A percentile compares a stretch with the other conserved stretches of the same genome.
Evolutionary conservation across 306 rosid genomes (phyloP).

Genomic region (Acacia acuminata): DNA sequence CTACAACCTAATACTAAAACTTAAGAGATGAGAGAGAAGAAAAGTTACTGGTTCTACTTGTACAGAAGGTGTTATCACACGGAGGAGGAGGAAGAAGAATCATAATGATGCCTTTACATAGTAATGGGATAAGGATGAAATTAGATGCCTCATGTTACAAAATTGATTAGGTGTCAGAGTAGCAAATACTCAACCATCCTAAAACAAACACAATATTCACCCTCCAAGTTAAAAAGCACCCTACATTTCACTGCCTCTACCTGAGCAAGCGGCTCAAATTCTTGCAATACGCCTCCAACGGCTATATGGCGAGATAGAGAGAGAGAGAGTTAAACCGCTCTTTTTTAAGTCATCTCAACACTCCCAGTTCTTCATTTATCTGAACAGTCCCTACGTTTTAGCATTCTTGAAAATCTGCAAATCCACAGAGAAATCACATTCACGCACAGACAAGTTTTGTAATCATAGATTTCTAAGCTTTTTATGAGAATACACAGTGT

Average conservation of each 20-base stretch:
- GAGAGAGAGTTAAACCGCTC: conserved; percentile 22
- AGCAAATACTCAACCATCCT: conserved; percentile 39
- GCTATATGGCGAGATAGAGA: conserved; percentile 28
- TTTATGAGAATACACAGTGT: not conserved
- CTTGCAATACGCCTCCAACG: conserved; percentile 38
- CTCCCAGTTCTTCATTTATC: conserved; percentile 32
- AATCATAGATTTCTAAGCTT: not conserved
- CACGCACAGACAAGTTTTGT: not conserved
- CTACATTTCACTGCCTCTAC: conserved; percentile 37
- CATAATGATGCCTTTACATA: conserved; percentile 43
- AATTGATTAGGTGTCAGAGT: conserved; percentile 64
- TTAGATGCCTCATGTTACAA: conserved; percentile 63
- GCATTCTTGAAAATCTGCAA: conserved; percentile 78
- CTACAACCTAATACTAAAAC: not conserved
- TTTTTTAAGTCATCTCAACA: conserved; percentile 24
- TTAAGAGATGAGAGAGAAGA: not conserved
- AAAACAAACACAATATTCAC: conserved; percentile 44
- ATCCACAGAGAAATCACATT: conserved; percentile 17
- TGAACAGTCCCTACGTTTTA: conserved; percentile 34
- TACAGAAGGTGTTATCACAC: conserved; percentile 44
- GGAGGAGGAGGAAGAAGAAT: conserved; percentile 15
- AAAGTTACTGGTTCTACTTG: conserved; percentile 32
- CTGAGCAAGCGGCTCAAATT: conserved; percentile 41
- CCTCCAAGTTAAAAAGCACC: conserved; percentile 43
- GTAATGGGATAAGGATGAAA: conserved; percentile 38